Base-by-base conservation (phyloP, 768 basidiomycete genomes). In the Trichaptum fuscoviolaceum region DNA sequence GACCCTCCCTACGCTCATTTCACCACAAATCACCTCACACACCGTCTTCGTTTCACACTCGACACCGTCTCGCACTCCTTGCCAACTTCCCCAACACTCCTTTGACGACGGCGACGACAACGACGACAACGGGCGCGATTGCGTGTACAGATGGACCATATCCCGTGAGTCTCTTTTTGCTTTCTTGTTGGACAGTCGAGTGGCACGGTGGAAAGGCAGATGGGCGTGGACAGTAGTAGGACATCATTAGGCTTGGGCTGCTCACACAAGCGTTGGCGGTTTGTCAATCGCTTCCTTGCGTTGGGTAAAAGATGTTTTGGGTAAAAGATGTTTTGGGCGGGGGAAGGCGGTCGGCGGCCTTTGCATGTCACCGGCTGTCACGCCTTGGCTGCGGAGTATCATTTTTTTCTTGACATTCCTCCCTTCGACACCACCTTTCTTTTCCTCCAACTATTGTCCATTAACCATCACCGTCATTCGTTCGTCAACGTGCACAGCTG, bases 101-200 rank as follows among this genome's bases (percentile, higher is more conserved):
- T 52, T 52, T 52, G 42, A 52, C 42, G 42, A 36, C 35, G 35
- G 17, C 35, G 35, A 36, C n/a, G n/a, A 30, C 42, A 20, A 52
- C 42, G 42, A 52, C 42, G 42, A 52, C 12, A 15, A 4, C 42
- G 42, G 2, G 10, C 42, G 42, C 15, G 42, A 12, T 12, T 20
- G 42, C 20, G 35, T 64, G 4, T 52, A 20, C 64, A 66, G 66
- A 66, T 66, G 63, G 65, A 72, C 67, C 67, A 68, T 57, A 65
- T 57, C 15, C 71, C 67, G 71, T 72, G 63, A 69, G 71, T 67
- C 25, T 15, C 30, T 20, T 5, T 2, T 4, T 52, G 42, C 42
- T 52, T 52, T 12, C 42, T 52, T 15, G 42, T 5, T 52, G 15
- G 42, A 52, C 42, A n/a, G 42, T 52, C 15, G 20, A n/a, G n/a